A percentile compares a stretch with the other conserved stretches of the same genome.
phyloP scores from a whole-genome alignment of 164 flowering plant species.

The Annona squamosa region DNA sequence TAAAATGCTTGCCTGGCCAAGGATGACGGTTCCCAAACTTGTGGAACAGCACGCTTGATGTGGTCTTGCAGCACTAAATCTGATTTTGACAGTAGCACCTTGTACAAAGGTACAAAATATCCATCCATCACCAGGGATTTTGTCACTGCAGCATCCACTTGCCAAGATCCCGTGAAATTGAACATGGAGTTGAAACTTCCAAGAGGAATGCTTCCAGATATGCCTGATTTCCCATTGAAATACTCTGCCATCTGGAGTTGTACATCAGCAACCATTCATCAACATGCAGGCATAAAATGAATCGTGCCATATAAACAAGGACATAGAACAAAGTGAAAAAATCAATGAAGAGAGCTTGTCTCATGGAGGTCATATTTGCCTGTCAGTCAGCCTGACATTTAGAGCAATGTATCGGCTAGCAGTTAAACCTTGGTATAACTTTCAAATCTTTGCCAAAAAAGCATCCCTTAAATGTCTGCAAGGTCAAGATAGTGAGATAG shows the following conservation, averaged over 20 bases:
- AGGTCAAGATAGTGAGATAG: too few species aligned
- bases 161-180: conserved; percentile 89
- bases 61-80: conserved; percentile 59
- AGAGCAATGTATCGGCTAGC: too few species aligned
- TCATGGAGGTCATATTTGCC: too few species aligned
- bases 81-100: conserved; percentile 41
- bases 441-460: too few species aligned
- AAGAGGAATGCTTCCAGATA: conserved; percentile 64
- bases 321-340: too few species aligned
- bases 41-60: conserved; percentile 73
- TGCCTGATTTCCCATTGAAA: conserved; percentile 64
- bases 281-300: too few species aligned
- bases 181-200: conserved; percentile 97
- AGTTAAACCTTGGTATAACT: too few species aligned
- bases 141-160: conserved; percentile 74
- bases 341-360: too few species aligned
- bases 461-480: too few species aligned
- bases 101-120: conserved; percentile 46
- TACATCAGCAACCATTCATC: conserved; percentile 6
- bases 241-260: conserved; percentile 69
- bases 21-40: conserved; percentile 86
- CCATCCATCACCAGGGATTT: conserved; percentile 95
- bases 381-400: too few species aligned
- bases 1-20: conserved; percentile 69
- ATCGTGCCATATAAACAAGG: too few species aligned